These are phyloP conservation scores for Coniella vitis DNA, from an alignment of 2,329 filamentous ascomycete species.

Conservation along the genomic window DNA sequence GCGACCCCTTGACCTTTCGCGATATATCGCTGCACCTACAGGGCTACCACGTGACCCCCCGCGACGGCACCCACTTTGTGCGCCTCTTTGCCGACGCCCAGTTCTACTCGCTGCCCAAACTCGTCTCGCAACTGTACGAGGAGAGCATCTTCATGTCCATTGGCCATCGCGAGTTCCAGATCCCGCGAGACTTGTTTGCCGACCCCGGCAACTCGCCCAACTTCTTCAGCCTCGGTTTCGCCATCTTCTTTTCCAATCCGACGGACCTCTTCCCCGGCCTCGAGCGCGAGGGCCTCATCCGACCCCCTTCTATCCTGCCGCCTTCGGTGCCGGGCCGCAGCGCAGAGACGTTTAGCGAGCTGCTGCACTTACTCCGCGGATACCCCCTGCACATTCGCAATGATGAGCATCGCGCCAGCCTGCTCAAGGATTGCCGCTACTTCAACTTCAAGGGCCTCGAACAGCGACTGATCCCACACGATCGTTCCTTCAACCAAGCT, in stretches of 20 bases:
- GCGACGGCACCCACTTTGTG: conserved; percentile 81
- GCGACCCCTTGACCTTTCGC: conserved; percentile 80
- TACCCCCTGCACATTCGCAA: conserved; percentile 73
- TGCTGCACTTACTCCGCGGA: conserved; percentile 74
- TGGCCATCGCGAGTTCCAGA: conserved; percentile 79
- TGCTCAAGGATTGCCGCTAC: conserved; percentile 83
- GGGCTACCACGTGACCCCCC: conserved; percentile 79
- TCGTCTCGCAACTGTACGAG: conserved; percentile 86
- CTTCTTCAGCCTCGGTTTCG: conserved; percentile 89
- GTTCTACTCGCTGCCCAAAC: conserved; percentile 82
- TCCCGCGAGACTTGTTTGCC: conserved; percentile 80
- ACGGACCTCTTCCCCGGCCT: conserved; percentile 77
- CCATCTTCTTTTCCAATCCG: conserved; percentile 76
- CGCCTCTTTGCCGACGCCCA: conserved; percentile 91
- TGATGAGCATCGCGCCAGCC: conserved; percentile 67
- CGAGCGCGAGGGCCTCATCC: conserved; percentile 68
- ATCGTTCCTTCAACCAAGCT: conserved; percentile 67
- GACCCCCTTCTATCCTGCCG: conserved; percentile 79
- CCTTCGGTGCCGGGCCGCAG: conserved; percentile 74
- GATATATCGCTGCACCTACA: conserved; percentile 89
- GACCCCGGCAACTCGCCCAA: conserved; percentile 87
- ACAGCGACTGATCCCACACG: conserved; percentile 74
- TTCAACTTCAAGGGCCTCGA: conserved; percentile 90
- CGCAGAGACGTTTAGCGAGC: conserved; percentile 76
- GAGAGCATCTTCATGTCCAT: conserved; percentile 90